Evolutionary conservation across 2,329 filamentous ascomycete species (phyloP).

Genomic region (Pezizomycotina sp.): DNA sequence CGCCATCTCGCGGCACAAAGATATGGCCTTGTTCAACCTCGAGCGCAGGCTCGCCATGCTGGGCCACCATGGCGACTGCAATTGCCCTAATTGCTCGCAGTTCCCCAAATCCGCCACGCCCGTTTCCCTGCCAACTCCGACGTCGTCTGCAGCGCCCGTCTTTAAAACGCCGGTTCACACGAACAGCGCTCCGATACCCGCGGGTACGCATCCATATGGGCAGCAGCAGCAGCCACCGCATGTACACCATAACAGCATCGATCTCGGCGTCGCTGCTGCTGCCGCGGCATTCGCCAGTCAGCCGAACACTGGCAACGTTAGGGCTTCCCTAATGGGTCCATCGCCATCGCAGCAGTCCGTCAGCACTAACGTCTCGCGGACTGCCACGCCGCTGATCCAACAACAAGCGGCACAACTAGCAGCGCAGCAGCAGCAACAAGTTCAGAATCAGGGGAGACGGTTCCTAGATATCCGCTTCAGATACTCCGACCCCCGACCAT

Average conservation of each 20-base stretch:
- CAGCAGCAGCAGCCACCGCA: constrained; percentile 15
- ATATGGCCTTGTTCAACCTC: constrained; percentile 14
- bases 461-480: constrained; percentile 20
- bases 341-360: constrained; percentile 12
- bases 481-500: constrained; percentile 10
- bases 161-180: constrained; percentile 10
- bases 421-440: not conserved
- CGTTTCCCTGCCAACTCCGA: too few species aligned
- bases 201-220: constrained; percentile 5
- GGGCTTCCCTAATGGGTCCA: too few species aligned
- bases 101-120: constrained; percentile 2
- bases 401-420: too few species aligned
- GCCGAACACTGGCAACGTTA: too few species aligned
- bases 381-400: constrained; percentile 14
- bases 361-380: constrained; percentile 12
- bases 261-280: too few species aligned
- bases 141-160: too few species aligned
- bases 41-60: constrained; percentile 13
- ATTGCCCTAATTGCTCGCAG: constrained; percentile 9
- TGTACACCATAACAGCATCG: too few species aligned
- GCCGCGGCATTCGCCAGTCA: too few species aligned
- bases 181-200: constrained; percentile 14
- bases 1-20: constrained; percentile 15
- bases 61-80: constrained; percentile 14
- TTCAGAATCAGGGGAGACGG: constrained; percentile 6